These are phyloP conservation scores for Venturia carpophila DNA, from an alignment of 2,329 filamentous ascomycete genomes.

Conservation along the genomic window DNA sequence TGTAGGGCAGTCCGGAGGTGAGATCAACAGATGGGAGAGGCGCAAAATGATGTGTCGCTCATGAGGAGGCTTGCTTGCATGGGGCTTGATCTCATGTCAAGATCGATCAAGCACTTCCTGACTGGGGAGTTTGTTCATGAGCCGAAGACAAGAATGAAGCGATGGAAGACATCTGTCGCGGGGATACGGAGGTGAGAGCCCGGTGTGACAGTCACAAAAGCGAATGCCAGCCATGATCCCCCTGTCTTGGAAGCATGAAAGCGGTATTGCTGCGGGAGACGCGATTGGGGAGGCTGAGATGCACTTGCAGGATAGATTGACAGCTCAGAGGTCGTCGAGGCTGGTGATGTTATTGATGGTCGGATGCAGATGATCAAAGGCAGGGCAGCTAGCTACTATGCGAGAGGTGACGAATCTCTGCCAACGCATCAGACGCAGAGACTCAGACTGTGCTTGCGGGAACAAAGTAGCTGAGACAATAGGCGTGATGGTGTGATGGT, in stretches of 20 bases:
- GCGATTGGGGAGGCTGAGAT: slow-evolving; percentile 6
- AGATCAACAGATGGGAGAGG: too few species aligned
- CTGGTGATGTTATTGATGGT: not conserved
- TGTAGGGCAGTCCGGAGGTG: too few species aligned
- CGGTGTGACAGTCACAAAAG: not conserved
- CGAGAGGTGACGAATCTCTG: not conserved
- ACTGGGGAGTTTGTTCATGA: too few species aligned
- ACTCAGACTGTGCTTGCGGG: not conserved
- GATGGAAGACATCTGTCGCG: too few species aligned
- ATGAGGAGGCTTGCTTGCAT: too few species aligned
- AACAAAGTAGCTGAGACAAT: not conserved
- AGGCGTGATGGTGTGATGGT: not conserved
- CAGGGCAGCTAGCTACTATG: not conserved
- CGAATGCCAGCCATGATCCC: not conserved
- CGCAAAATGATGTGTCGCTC: too few species aligned
- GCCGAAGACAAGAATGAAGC: too few species aligned
- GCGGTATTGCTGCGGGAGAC: not conserved
- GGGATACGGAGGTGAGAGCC: not conserved
- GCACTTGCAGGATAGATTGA: slow-evolving; percentile 2
- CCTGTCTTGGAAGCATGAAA: slow-evolving; percentile 1
- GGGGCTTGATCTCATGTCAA: too few species aligned
- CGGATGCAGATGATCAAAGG: slow-evolving; percentile 13
- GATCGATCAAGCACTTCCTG: too few species aligned
- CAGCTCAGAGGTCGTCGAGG: not conserved
- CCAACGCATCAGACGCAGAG: not conserved